Conservation (phyloP, 2,329 filamentous ascomycete species). For the Colletotrichum cuscutae region DNA sequence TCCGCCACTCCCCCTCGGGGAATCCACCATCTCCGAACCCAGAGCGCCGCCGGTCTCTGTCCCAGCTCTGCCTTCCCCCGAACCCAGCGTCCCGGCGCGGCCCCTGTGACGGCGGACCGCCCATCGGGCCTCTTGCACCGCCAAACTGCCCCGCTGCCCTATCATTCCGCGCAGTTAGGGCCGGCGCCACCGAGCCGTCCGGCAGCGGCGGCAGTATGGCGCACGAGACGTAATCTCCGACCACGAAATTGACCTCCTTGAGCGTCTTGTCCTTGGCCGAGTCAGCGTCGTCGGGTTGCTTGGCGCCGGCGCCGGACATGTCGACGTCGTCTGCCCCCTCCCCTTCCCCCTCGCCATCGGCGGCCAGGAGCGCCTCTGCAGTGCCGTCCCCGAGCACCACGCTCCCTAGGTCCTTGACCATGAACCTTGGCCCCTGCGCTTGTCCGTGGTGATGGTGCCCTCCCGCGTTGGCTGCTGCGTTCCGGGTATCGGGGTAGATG, state of each 20-base stretch:
- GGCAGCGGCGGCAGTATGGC: conserved; percentile 80
- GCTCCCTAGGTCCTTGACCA: conserved; percentile 84
- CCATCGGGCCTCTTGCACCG: conserved; percentile 42
- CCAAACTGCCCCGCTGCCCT: conserved; percentile 52
- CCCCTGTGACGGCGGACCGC: conserved; percentile 5
- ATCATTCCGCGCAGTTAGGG: conserved; percentile 59
- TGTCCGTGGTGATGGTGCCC: conserved; percentile 49
- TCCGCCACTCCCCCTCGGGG: conserved; percentile 72
- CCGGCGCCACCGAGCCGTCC: conserved; percentile 78
- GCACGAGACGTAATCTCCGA: conserved; percentile 89
- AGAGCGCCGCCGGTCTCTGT: conserved; percentile 49
- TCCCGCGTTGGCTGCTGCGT: conserved; percentile 37
- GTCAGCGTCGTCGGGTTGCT: conserved; percentile 4
- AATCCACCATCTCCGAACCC: conserved; percentile 47
- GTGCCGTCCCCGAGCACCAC: conserved; percentile 73
- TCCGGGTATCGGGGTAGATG: conserved; percentile 79
- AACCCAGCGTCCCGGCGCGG: conserved; percentile 31
- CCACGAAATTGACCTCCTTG: conserved; percentile 81
- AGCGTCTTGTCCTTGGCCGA: conserved; percentile 71
- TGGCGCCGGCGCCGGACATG: conserved; percentile 25
- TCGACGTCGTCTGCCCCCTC: conserved; percentile 40
- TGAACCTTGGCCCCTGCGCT: conserved; percentile 66
- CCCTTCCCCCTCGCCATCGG: conserved; percentile 43
- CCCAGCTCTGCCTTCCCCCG: conserved; percentile 46
- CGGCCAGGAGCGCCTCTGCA: conserved; percentile 55